Conservation (phyloP, 1,139 yeast genomes). For the Lodderomyces oxycetoniae region DNA sequence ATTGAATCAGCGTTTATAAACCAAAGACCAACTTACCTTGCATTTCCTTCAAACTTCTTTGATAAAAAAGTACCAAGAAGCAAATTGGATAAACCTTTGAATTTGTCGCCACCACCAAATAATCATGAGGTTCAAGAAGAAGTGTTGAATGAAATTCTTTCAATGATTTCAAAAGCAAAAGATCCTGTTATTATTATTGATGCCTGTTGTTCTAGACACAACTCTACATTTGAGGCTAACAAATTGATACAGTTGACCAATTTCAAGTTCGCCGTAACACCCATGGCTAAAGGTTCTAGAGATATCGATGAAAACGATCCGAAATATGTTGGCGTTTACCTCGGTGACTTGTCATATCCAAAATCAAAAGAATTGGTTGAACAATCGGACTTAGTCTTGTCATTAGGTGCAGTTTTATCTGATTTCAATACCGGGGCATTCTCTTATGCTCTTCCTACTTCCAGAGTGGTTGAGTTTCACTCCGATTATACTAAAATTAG, state of each 20-base stretch:
- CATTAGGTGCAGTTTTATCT: constrained; percentile 34
- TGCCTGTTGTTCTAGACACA: constrained; percentile 36
- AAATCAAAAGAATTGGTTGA: constrained; percentile 29
- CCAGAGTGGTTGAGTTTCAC: constrained; percentile 38
- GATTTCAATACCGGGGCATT: constrained; percentile 41
- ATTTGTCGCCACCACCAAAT: constrained; percentile 26
- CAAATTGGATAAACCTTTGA: constrained; percentile 29
- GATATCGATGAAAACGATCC: constrained; percentile 25
- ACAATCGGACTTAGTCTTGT: constrained; percentile 27
- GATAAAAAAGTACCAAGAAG: constrained; percentile 29
- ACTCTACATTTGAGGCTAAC: constrained; percentile 27
- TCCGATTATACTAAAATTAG: constrained; percentile 35
- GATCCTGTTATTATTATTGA: constrained; percentile 34
- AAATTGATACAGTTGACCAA: constrained; percentile 28
- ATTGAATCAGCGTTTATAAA: constrained; percentile 33
- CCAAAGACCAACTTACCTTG: constrained; percentile 38
- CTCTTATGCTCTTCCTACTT: constrained; percentile 34
- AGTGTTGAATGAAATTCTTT: constrained; percentile 26
- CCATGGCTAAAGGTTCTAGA: constrained; percentile 33
- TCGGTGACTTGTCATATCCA: constrained; percentile 31
- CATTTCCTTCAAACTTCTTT: constrained; percentile 37
- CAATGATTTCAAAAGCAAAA: constrained; percentile 24
- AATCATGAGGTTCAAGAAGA: constrained; percentile 29
- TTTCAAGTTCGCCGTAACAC: constrained; percentile 29
- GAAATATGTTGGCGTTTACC: constrained; percentile 29